Percentiles rank a stretch among this genome's conserved stretches.
Evolutionary conservation across 345 rosid species (phyloP).

Genomic region (Stellera chamaejasme): DNA sequence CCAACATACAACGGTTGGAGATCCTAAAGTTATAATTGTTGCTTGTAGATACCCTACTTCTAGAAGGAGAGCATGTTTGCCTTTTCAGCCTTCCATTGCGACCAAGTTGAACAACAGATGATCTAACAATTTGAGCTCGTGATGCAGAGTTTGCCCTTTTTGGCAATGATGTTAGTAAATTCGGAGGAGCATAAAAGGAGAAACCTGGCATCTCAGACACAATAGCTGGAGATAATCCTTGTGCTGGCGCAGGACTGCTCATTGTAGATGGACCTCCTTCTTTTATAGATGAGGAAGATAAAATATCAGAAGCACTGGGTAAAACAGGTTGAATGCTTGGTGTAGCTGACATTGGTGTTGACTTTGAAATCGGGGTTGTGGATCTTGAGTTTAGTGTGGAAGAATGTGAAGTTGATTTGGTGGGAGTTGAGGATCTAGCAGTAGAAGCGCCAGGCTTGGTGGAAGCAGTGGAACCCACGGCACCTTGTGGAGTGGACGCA

Average conservation of each 20-base stretch:
- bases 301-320: slow-evolving; percentile 25
- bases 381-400: slow-evolving; percentile 40
- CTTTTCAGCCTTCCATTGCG: slow-evolving; percentile 37
- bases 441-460: slow-evolving; percentile 31
- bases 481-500: slow-evolving; percentile 59
- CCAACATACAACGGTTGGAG: slow-evolving; percentile 31
- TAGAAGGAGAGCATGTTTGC: slow-evolving; percentile 66
- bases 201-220: slow-evolving; percentile 57
- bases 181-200: slow-evolving; percentile 52
- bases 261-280: slow-evolving; percentile 28
- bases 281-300: slow-evolving; percentile 41
- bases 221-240: slow-evolving; percentile 52
- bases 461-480: slow-evolving; percentile 35
- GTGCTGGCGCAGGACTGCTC: slow-evolving; percentile 31
- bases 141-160: slow-evolving; percentile 54
- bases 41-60: slow-evolving; percentile 44
- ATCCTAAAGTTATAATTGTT: slow-evolving; percentile 22
- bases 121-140: slow-evolving; percentile 30
- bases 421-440: slow-evolving; percentile 44
- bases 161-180: slow-evolving; percentile 40
- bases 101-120: slow-evolving; percentile 37
- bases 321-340: slow-evolving; percentile 43
- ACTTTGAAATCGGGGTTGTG: slow-evolving; percentile 27
- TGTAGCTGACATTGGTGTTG: slow-evolving; percentile 45
- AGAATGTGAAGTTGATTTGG: slow-evolving; percentile 33